phyloP scores from a whole-genome alignment of 495 filamentous ascomycete species.

The Aspergillus campestris region DNA sequence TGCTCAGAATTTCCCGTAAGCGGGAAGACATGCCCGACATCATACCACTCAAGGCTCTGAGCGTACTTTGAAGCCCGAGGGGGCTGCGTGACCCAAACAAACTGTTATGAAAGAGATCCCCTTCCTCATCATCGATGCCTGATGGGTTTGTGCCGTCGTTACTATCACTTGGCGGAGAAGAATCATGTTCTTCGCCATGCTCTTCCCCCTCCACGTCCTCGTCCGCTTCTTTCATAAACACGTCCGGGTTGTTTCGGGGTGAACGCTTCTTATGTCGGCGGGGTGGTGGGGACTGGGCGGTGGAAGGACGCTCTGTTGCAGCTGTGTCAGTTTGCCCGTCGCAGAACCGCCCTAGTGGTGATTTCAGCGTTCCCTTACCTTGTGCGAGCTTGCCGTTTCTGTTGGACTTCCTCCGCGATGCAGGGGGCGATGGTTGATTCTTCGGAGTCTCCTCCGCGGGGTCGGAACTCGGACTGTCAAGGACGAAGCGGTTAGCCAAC shows the following conservation, averaged over 20 bases:
- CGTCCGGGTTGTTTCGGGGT: conserved; percentile 44
- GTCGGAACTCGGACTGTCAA: conserved; percentile 33
- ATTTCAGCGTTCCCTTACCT: conserved; percentile 9
- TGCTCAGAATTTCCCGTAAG: conserved; percentile 73
- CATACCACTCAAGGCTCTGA: conserved; percentile 83
- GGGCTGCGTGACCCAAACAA: conserved; percentile 62
- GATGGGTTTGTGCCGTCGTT: conserved; percentile 45
- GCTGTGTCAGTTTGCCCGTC: neutral
- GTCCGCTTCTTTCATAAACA: conserved; percentile 41
- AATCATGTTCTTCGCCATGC: conserved; percentile 27
- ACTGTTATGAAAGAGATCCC: conserved; percentile 68
- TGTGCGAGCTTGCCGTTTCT: conserved; percentile 37
- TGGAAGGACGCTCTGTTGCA: conserved; percentile 21
- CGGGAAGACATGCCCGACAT: conserved; percentile 74
- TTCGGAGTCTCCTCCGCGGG: conserved; percentile 35
- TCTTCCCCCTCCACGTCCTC: conserved; percentile 34
- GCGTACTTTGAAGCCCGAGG: conserved; percentile 65
- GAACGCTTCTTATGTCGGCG: conserved; percentile 48
- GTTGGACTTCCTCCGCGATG: conserved; percentile 59
- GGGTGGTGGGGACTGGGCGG: conserved; percentile 28
- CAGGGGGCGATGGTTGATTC: conserved; percentile 37
- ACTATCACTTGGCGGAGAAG: conserved; percentile 49
- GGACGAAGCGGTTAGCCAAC: neutral
- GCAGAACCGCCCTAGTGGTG: neutral
- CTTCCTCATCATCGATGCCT: conserved; percentile 56